A percentile compares a stretch with the other conserved stretches of the same genome.
Conservation (phyloP, 371 early-diverging fungal genomes). For the Furculomyces boomerangus region DNA sequence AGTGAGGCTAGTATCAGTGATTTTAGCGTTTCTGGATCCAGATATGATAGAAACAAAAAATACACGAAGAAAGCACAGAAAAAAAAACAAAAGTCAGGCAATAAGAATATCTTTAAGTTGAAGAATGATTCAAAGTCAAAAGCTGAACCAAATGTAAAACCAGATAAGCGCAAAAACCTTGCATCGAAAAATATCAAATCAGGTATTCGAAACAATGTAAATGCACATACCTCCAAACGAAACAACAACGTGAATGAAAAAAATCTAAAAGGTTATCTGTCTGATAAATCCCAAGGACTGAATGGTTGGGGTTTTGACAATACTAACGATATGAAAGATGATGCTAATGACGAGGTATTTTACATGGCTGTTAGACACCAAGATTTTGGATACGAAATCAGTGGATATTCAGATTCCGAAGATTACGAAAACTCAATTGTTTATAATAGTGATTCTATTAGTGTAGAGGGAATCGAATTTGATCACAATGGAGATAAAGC, state of each 20-base stretch:
- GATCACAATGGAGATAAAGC: background rate
- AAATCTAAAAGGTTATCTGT: no score
- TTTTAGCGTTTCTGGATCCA: no score
- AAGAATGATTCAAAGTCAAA: no score
- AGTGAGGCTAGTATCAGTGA: no score
- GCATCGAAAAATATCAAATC: background rate
- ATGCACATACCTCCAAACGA: background rate
- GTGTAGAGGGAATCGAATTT: background rate
- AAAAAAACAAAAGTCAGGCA: background rate
- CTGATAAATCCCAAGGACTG: no score
- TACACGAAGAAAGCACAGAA: background rate
- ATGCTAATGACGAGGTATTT: background rate
- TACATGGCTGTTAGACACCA: constrained; percentile 1
- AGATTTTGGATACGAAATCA: constrained; percentile 4
- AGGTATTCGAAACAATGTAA: background rate
- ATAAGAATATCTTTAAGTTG: constrained; percentile 13
- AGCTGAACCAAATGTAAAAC: no score
- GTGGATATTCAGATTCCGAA: background rate
- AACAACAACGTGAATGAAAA: no score
- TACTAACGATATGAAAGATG: no score
- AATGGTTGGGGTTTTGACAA: no score
- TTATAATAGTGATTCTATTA: background rate
- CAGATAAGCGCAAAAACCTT: background rate
- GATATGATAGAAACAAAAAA: background rate
- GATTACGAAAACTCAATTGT: background rate